These are phyloP conservation scores for Vaccinium darrowii DNA, from an alignment of 148 eudicot species.

Conservation along the genomic window DNA sequence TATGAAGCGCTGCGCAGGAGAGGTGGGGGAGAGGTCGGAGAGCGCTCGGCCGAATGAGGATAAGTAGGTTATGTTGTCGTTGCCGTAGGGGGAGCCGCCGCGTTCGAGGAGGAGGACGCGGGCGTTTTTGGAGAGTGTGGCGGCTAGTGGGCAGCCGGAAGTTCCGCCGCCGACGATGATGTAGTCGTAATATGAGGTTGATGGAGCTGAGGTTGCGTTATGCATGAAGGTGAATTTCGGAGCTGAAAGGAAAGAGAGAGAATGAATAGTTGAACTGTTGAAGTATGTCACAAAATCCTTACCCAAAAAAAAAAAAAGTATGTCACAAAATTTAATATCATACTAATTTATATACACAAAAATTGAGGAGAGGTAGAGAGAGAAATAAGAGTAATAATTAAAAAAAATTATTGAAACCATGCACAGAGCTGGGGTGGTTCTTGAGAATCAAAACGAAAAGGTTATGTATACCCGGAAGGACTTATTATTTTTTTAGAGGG, in stretches of 20 bases:
- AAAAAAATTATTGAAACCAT: no score
- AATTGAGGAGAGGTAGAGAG: no score
- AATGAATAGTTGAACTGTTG: background rate
- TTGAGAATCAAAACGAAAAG: no score
- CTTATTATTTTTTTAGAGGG: no score
- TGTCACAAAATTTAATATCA: no score
- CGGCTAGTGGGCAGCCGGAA: slow-evolving; percentile 81
- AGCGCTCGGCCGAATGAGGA: slow-evolving; percentile 58
- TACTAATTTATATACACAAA: no score
- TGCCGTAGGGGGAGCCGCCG: slow-evolving; percentile 86
- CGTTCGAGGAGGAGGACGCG: slow-evolving; percentile 86
- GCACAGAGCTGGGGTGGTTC: no score
- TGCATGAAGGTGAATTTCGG: slow-evolving; percentile 67
- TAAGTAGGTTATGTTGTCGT: slow-evolving; percentile 73
- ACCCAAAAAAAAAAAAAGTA: no score
- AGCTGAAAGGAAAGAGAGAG: slow-evolving; percentile 27
- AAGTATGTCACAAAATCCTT: no score
- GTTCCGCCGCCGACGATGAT: slow-evolving; percentile 91
- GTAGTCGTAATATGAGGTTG: slow-evolving; percentile 74
- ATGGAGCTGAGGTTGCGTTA: slow-evolving; percentile 62
- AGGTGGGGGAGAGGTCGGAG: slow-evolving; percentile 57
- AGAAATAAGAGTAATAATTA: no score
- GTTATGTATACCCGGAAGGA: no score
- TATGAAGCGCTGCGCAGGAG: slow-evolving; percentile 82
- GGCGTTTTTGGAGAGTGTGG: slow-evolving; percentile 74